phyloP scores from a whole-genome alignment of 2,329 filamentous ascomycete genomes.

The Apiospora arundinis region DNA sequence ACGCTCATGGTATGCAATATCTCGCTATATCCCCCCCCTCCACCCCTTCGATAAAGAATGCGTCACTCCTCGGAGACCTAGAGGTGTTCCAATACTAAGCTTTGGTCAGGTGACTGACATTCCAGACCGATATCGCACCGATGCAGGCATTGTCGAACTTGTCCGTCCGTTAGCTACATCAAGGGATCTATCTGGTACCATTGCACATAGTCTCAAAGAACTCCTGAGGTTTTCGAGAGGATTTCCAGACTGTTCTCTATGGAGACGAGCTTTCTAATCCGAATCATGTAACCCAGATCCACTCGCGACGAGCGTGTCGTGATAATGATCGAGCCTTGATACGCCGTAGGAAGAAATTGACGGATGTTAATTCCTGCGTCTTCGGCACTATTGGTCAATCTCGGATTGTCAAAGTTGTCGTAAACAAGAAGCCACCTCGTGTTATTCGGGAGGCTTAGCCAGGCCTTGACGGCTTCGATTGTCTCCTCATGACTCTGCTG shows the following conservation, averaged over 20 bases:
- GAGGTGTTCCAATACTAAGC: not conserved
- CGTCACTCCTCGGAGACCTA: not conserved
- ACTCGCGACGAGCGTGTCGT: slow-evolving; percentile 45
- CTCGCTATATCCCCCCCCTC: not conserved
- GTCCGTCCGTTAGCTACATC: slow-evolving; percentile 73
- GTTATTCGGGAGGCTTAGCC: slow-evolving; percentile 44
- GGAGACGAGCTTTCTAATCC: slow-evolving; percentile 41
- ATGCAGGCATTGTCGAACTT: slow-evolving; percentile 86
- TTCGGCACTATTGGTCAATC: slow-evolving; percentile 24
- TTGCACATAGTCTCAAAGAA: slow-evolving; percentile 91
- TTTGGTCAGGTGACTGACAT: slow-evolving; percentile 78
- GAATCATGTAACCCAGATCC: slow-evolving; percentile 41
- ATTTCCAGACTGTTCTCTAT: slow-evolving; percentile 40
- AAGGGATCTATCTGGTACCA: slow-evolving; percentile 73
- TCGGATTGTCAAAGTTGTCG: slow-evolving; percentile 50
- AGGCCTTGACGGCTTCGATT: slow-evolving; percentile 43
- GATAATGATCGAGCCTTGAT: slow-evolving; percentile 50
- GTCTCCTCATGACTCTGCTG: slow-evolving; percentile 32
- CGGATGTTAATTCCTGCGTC: slow-evolving; percentile 39
- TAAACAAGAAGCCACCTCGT: slow-evolving; percentile 47
- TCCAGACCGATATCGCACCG: slow-evolving; percentile 74
- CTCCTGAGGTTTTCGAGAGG: slow-evolving; percentile 37
- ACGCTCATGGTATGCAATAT: slow-evolving; percentile 62
- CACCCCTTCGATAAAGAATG: not conserved
- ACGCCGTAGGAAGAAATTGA: slow-evolving; percentile 36